Conservation (phyloP, 805 yeast genomes). For the Wickerhamomyces ciferrii region DNA sequence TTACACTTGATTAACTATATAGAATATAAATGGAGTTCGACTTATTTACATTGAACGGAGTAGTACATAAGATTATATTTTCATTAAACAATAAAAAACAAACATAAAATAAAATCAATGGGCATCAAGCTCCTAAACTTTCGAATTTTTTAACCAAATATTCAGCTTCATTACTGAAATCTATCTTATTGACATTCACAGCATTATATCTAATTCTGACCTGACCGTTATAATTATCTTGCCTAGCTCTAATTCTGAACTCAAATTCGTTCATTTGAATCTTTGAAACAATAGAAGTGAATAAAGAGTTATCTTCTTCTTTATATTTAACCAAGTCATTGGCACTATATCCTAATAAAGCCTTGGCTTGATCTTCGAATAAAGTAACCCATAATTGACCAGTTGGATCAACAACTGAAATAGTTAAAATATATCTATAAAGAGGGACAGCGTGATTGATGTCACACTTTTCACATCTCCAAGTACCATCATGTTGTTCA, state of each 20-base stretch:
- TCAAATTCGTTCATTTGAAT: conserved; percentile 63
- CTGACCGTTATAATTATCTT: conserved; percentile 78
- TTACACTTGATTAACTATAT: not conserved
- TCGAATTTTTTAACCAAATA: conserved; percentile 37
- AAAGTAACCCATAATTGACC: conserved; percentile 84
- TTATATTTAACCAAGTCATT: conserved; percentile 47
- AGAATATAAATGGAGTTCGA: too few species aligned
- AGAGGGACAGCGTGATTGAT: conserved; percentile 60
- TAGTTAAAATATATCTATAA: conserved; percentile 75
- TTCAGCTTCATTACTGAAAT: conserved; percentile 57
- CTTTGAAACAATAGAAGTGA: conserved; percentile 38
- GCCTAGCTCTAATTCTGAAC: conserved; percentile 77
- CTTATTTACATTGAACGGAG: not conserved
- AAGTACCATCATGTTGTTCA: conserved; percentile 65
- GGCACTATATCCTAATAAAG: conserved; percentile 58
- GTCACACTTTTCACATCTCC: conserved; percentile 95
- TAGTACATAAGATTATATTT: not conserved
- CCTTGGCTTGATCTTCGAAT: conserved; percentile 80
- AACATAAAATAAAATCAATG: not conserved
- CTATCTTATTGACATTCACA: conserved; percentile 44
- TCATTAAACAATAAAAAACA: not conserved
- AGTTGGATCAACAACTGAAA: conserved; percentile 71
- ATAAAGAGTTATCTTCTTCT: conserved; percentile 41
- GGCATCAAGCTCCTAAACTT: conserved; percentile 9
- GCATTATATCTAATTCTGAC: conserved; percentile 73